Evolutionary conservation across 148 eudicot genomes (phyloP).

Genomic region (Persicaria tinctoria): DNA sequence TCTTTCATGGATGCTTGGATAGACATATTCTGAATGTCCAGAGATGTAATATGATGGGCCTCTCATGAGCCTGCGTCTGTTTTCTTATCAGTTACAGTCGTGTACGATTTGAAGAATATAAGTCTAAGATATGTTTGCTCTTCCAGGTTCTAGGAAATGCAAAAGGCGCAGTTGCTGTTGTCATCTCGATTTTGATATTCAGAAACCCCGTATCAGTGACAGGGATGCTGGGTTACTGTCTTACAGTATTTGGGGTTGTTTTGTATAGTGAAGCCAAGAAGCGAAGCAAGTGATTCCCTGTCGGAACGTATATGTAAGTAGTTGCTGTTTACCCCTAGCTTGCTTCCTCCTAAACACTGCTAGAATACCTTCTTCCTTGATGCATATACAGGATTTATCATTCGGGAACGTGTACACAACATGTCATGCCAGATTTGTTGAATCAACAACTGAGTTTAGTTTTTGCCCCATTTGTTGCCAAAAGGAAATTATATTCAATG

Average conservation of each 20-base stretch:
- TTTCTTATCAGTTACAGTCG: background rate
- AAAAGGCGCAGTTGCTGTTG: slow-evolving; percentile 77
- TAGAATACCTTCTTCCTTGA: background rate
- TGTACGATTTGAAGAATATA: background rate
- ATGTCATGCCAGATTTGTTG: slow-evolving; percentile 9
- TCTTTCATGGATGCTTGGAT: background rate
- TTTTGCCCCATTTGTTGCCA: slow-evolving; percentile 1
- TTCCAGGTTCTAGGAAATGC: slow-evolving; percentile 59
- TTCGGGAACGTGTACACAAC: background rate
- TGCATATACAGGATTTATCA: background rate
- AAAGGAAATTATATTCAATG: background rate
- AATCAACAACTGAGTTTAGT: slow-evolving; percentile 1
- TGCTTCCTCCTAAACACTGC: background rate
- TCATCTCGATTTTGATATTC: slow-evolving; percentile 64
- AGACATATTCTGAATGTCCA: background rate
- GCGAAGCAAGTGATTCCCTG: slow-evolving; percentile 33
- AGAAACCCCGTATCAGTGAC: slow-evolving; percentile 68
- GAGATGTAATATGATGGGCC: background rate
- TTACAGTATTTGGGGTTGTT: slow-evolving; percentile 59
- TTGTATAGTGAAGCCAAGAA: slow-evolving; percentile 75
- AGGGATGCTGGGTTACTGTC: slow-evolving; percentile 69
- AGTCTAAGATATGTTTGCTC: background rate
- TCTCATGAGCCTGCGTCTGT: background rate
- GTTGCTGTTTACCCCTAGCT: background rate
- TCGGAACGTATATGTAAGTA: background rate